Evolutionary conservation across 495 filamentous ascomycete genomes (phyloP).

Genomic region (Daldinia concentrica): DNA sequence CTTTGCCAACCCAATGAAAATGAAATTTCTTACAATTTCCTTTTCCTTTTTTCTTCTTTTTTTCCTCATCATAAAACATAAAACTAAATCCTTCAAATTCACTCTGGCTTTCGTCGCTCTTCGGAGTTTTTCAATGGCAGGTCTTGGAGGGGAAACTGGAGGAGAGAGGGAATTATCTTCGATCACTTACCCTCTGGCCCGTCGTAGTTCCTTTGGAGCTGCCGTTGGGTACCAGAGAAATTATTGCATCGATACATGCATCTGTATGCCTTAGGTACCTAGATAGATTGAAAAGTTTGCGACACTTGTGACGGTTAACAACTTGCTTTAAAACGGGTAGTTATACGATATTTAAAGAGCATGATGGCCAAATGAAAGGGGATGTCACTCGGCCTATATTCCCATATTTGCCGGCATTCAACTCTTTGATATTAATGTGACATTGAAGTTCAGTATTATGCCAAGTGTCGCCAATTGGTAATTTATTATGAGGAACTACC

Average conservation of each 20-base stretch:
- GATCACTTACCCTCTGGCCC: constrained; percentile 62
- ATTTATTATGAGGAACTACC: no score
- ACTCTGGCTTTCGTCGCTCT: constrained; percentile 72
- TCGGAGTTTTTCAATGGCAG: constrained; percentile 61
- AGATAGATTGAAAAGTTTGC: not conserved
- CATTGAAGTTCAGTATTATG: no score
- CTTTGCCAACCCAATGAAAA: constrained; percentile 19
- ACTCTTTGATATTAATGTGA: no score
- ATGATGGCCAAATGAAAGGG: not conserved
- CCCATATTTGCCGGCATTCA: not conserved
- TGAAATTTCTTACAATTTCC: not conserved
- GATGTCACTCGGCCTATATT: not conserved
- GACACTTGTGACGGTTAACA: not conserved
- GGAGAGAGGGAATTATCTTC: constrained; percentile 66
- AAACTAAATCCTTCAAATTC: constrained; percentile 84
- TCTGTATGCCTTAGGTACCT: not conserved
- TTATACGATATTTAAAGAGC: not conserved
- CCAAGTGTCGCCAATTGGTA: no score
- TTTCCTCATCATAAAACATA: constrained; percentile 67
- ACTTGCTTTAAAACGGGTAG: not conserved
- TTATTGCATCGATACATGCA: constrained; percentile 55
- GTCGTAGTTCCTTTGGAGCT: constrained; percentile 42
- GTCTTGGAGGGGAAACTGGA: constrained; percentile 80
- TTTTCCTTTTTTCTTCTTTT: constrained; percentile 44
- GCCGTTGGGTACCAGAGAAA: constrained; percentile 57